Conservation (phyloP, 2,329 filamentous ascomycete genomes). For the Colletotrichum sp. region DNA sequence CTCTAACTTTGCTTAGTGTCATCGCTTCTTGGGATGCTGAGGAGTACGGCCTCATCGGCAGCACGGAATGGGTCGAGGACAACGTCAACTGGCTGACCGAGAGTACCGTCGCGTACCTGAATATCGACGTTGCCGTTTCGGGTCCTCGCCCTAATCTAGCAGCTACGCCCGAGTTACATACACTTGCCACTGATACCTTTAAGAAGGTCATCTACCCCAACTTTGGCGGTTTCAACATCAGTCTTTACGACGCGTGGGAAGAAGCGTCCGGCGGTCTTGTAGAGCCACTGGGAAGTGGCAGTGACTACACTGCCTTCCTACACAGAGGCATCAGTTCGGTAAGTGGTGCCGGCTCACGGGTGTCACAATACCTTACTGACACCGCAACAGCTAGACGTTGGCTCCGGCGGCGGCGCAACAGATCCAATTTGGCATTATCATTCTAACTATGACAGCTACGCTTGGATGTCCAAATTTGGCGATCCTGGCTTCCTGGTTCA, state of each 20-base stretch:
- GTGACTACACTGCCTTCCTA: conserved; percentile 72
- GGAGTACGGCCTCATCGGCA: conserved; percentile 82
- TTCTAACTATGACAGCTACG: conserved; percentile 79
- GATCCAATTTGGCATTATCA: conserved; percentile 78
- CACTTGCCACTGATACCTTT: conserved; percentile 66
- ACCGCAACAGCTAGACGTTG: conserved; percentile 59
- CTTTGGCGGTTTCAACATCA: conserved; percentile 55
- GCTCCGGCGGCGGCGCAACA: conserved; percentile 46
- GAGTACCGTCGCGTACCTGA: conserved; percentile 77
- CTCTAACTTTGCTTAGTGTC: conserved; percentile 54
- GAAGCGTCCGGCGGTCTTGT: conserved; percentile 40
- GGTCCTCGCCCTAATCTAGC: conserved; percentile 63
- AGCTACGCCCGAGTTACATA: conserved; percentile 72
- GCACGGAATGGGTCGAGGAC: conserved; percentile 88
- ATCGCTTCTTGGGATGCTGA: conserved; percentile 76
- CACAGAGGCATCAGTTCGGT: conserved; percentile 52
- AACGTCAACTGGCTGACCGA: conserved; percentile 76
- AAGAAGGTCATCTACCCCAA: conserved; percentile 63
- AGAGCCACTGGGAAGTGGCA: conserved; percentile 66
- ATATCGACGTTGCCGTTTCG: conserved; percentile 72
- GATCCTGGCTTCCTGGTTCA: conserved; percentile 71
- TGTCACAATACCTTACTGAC: conserved; percentile 25
- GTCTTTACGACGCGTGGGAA: conserved; percentile 46
- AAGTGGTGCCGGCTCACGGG: conserved; percentile 31
- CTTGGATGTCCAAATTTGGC: conserved; percentile 83